These are phyloP conservation scores for Fusarium avenaceum DNA, from an alignment of 2,329 filamentous ascomycete species.

Conservation along the genomic window DNA sequence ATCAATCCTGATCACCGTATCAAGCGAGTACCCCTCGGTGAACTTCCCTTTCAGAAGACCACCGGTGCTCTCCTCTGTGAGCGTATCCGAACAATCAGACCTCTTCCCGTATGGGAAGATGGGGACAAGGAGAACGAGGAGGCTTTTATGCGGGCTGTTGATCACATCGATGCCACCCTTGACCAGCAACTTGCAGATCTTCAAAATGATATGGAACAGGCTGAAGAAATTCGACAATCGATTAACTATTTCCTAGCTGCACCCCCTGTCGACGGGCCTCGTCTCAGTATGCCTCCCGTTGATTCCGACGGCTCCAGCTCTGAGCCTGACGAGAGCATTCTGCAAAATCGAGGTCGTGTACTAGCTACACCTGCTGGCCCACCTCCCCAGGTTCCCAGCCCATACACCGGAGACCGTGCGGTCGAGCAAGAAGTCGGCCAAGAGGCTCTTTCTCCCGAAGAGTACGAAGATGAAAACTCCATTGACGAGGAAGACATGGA, in stretches of 20 bases:
- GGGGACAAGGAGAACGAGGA: conserved; percentile 51
- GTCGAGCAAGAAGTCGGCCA: conserved; percentile 37
- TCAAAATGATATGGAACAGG: neutral
- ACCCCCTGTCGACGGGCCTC: conserved; percentile 46
- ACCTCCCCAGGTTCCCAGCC: conserved; percentile 50
- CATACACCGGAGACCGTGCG: conserved; percentile 47
- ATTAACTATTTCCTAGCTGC: conserved; percentile 49
- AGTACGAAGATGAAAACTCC: conserved; percentile 52
- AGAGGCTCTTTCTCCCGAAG: conserved; percentile 48
- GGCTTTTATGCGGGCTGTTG: conserved; percentile 33
- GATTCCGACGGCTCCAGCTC: conserved; percentile 56
- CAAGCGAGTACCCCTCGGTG: conserved; percentile 47
- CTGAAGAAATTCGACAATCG: neutral
- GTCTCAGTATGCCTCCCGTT: conserved; percentile 55
- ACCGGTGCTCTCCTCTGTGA: conserved; percentile 39
- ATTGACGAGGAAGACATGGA: conserved; percentile 54
- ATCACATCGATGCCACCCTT: conserved; percentile 30
- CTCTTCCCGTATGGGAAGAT: conserved; percentile 44
- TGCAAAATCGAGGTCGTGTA: conserved; percentile 51
- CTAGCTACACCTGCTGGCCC: conserved; percentile 23
- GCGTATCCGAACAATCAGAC: conserved; percentile 42
- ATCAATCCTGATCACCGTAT: conserved; percentile 24
- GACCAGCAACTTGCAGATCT: conserved; percentile 1
- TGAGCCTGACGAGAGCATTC: conserved; percentile 55
- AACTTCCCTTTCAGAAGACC: conserved; percentile 44